Evolutionary conservation across 495 filamentous ascomycete genomes (phyloP).

Genomic region (Alectoria sarmentosa): DNA sequence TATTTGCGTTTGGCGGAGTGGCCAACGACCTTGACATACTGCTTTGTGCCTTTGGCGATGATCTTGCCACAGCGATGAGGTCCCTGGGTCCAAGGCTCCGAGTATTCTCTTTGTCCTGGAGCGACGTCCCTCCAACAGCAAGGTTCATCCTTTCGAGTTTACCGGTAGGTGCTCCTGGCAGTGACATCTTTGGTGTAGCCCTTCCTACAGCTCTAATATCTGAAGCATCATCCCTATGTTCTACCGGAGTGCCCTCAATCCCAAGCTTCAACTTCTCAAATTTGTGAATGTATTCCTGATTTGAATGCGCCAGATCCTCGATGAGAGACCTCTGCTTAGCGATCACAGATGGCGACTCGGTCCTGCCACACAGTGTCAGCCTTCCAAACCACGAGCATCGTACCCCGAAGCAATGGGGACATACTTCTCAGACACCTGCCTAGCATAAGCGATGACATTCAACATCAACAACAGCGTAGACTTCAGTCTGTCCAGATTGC

Average conservation of each 20-base stretch:
- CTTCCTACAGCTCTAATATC: not conserved
- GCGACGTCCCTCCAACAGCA: not conserved
- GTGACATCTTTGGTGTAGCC: not conserved
- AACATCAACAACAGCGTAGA: slow-evolving; percentile 33
- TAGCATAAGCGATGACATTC: slow-evolving; percentile 35
- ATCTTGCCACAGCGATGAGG: not conserved
- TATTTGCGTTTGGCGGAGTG: not conserved
- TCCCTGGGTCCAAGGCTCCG: not conserved
- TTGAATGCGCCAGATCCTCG: slow-evolving; percentile 11
- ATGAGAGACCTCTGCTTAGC: slow-evolving; percentile 18
- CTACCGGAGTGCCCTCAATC: not conserved
- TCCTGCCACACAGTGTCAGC: slow-evolving; percentile 4
- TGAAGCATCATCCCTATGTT: not conserved
- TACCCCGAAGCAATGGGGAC: not conserved
- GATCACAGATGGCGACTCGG: slow-evolving; percentile 11
- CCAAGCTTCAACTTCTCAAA: slow-evolving; percentile 13
- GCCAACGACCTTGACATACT: not conserved
- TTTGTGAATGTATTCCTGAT: slow-evolving; percentile 12
- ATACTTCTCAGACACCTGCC: slow-evolving; percentile 22
- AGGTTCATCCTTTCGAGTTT: not conserved
- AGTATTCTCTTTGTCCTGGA: not conserved
- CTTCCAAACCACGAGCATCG: not conserved
- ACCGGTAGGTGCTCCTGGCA: not conserved
- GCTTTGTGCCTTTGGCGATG: not conserved
- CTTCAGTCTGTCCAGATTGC: slow-evolving; percentile 34